Percentiles rank a stretch among this genome's conserved stretches.
Conservation (phyloP, 345 rosid species). For the Triadica sebifera region DNA sequence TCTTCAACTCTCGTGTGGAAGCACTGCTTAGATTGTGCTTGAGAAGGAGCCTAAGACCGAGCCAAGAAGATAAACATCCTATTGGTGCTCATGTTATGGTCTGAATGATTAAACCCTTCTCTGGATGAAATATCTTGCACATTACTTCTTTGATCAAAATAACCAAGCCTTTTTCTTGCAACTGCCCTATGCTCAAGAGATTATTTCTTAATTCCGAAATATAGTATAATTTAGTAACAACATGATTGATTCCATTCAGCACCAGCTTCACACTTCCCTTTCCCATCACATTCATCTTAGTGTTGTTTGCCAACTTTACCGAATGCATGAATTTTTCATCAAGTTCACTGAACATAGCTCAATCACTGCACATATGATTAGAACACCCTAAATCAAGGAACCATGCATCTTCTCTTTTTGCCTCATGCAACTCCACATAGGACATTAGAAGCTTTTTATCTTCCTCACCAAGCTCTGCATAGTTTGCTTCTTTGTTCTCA, state of each 20-base stretch:
- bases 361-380: background rate
- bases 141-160: too few relatives aligned
- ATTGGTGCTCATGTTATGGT: too few relatives aligned
- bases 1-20: constrained; percentile 1
- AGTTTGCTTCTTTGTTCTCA: background rate
- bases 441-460: constrained; percentile 6
- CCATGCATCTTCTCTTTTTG: background rate
- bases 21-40: constrained; percentile 13
- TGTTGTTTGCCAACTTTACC: background rate
- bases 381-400: background rate
- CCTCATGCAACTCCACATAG: background rate
- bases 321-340: background rate
- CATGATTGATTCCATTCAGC: too few relatives aligned
- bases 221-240: too few relatives aligned
- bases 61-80: background rate
- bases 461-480: background rate
- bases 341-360: too few relatives aligned
- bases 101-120: too few relatives aligned
- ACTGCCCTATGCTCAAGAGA: too few relatives aligned
- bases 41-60: constrained; percentile 12
- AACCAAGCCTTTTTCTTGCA: too few relatives aligned
- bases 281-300: too few relatives aligned
- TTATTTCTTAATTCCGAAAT: too few relatives aligned
- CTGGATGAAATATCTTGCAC: too few relatives aligned
- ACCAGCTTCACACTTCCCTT: too few relatives aligned